Conservation (phyloP, 2,329 filamentous ascomycete genomes). For the Dichotomopilus funicola region DNA sequence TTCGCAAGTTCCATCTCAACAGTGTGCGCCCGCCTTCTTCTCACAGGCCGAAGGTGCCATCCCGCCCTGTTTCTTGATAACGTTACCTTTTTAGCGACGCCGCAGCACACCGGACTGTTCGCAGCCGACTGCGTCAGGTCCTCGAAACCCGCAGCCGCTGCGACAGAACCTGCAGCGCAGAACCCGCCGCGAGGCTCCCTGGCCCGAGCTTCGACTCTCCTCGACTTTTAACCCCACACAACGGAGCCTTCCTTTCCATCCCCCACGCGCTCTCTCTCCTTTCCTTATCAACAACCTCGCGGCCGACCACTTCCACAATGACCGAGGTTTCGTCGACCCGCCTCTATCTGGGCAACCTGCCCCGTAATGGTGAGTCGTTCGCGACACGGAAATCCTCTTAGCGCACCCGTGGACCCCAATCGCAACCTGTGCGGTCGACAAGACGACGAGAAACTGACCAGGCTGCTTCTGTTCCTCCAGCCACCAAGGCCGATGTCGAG, state of each 20-base stretch:
- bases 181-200: not conserved
- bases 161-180: not conserved
- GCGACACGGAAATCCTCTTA: not conserved
- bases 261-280: not conserved
- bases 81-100: too few relatives aligned
- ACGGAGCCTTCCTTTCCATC: constrained; percentile 1
- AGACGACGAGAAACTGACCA: constrained; percentile 33
- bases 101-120: too few relatives aligned
- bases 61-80: too few relatives aligned
- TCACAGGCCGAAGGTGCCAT: too few relatives aligned
- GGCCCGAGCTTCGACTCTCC: constrained; percentile 15
- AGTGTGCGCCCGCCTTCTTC: too few relatives aligned
- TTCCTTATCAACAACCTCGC: not conserved
- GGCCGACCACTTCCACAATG: constrained; percentile 43
- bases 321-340: constrained; percentile 89
- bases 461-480: constrained; percentile 41
- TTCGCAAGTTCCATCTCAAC: too few relatives aligned
- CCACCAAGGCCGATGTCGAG: constrained; percentile 95
- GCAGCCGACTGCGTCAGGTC: too few relatives aligned
- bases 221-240: constrained; percentile 10
- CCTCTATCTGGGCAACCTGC: constrained; percentile 96
- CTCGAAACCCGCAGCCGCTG: not conserved
- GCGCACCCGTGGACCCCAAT: not conserved
- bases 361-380: constrained; percentile 74
- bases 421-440: not conserved